These are phyloP conservation scores for Aspergillus indologenus DNA, from an alignment of 495 filamentous ascomycete species.

Conservation along the genomic window DNA sequence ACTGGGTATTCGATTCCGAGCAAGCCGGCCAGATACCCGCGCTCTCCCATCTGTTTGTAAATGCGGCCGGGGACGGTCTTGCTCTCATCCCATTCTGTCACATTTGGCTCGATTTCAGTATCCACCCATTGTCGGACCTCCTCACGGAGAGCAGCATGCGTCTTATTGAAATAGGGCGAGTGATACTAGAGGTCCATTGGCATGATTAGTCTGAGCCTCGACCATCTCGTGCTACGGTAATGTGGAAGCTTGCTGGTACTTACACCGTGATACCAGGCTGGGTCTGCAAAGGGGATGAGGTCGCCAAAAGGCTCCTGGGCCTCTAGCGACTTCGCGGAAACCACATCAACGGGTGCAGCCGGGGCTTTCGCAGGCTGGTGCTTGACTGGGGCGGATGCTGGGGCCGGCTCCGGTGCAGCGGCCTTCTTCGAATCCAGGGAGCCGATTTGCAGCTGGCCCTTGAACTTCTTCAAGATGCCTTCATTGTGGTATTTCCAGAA, in stretches of 20 bases:
- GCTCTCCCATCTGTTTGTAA: slow-evolving; percentile 92
- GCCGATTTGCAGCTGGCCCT: slow-evolving; percentile 80
- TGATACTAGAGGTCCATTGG: slow-evolving; percentile 60
- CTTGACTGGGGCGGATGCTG: slow-evolving; percentile 50
- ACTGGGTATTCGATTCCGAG: slow-evolving; percentile 76
- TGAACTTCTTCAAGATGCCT: slow-evolving; percentile 92
- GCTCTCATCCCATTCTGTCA: slow-evolving; percentile 95
- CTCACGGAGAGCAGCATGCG: slow-evolving; percentile 82
- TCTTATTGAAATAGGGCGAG: slow-evolving; percentile 92
- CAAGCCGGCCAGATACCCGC: slow-evolving; percentile 87
- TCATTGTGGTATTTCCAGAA: slow-evolving; percentile 99
- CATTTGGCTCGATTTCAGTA: slow-evolving; percentile 81
- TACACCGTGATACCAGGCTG: slow-evolving; percentile 94
- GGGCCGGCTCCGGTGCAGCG: slow-evolving; percentile 46
- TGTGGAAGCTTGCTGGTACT: slow-evolving; percentile 29
- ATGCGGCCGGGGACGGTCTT: slow-evolving; percentile 82
- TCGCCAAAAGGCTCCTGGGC: slow-evolving; percentile 83
- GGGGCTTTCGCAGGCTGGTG: slow-evolving; percentile 53
- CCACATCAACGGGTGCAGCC: slow-evolving; percentile 48
- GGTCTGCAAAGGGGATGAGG: slow-evolving; percentile 88
- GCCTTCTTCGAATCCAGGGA: slow-evolving; percentile 83
- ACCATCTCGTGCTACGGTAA: background rate
- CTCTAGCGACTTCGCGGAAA: slow-evolving; percentile 46
- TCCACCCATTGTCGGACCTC: slow-evolving; percentile 94
- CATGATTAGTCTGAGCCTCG: slow-evolving; percentile 11